Base-by-base conservation (phyloP, 176 grass and related monocot species). In the Carex kokanica region DNA sequence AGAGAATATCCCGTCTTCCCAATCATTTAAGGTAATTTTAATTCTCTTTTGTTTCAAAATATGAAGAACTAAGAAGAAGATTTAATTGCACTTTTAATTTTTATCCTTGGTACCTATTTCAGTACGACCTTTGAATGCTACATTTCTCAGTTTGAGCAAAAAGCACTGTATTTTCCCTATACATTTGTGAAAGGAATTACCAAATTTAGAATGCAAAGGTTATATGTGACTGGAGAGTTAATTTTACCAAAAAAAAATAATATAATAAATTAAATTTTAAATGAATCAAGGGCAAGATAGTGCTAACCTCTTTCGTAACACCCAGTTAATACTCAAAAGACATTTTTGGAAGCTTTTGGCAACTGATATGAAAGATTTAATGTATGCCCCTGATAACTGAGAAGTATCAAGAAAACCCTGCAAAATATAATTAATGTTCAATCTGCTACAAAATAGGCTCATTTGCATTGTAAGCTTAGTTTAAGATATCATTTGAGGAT, bases 11-110 rank as follows among this genome's bases (percentile, higher is more conserved):
- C 5, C 78, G 12, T 47, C 43, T 69, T 53, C 59, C 81, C 81
- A 86, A 86, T 64, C 83, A 47, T 88, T 94, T 55, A 93, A 95
- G 96, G 96, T 98, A 69, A 49, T 29, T 36, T 80, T 86, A 78
- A 52, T 70, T 15, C 27, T 62, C 31, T 63, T 72, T 31, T 31
- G 14, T 56, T 15, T 54, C 24, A 77, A 53, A 8, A 32, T 77
- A 77, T 25, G 73, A 77, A 55, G 23, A 31, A 32, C 24, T 29
- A 54, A 31, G 23, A 32, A 40, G 38, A 45, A 53, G 21, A 53
- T 51, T 14, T 55, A 14, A 54, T 77, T 55, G 24, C 36, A 29
- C 49, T 77, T 56, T 17, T 14, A 78, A 6, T 2, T 78, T 77
- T 14, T 8, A 41, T 38, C 31, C 15, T 38, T n/a, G 1, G 14